Conservation (phyloP, 208 protist species). For the Trypanosoma avium region DNA sequence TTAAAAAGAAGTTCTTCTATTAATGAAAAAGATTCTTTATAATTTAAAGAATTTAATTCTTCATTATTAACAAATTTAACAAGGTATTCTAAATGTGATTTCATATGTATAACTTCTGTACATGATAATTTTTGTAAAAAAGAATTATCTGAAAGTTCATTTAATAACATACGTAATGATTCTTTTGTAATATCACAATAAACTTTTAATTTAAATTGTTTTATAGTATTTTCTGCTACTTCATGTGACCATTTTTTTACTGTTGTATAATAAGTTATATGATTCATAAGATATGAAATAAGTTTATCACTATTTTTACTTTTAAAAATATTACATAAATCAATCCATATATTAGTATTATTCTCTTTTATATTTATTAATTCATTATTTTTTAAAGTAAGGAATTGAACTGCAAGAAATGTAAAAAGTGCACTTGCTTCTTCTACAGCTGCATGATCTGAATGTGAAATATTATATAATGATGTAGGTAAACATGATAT, state of each 20-base stretch:
- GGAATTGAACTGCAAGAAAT: conserved; percentile 6
- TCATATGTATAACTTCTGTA: conserved; percentile 8
- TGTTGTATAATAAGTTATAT: conserved; percentile 14
- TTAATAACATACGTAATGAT: conserved; percentile 9
- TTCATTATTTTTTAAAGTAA: not conserved
- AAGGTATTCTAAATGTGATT: conserved; percentile 16
- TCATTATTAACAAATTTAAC: conserved; percentile 5
- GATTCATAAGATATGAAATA: conserved; percentile 16
- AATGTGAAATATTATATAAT: conserved; percentile 3
- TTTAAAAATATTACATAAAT: conserved; percentile 5
- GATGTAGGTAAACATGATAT: conserved; percentile 9
- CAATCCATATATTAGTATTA: conserved; percentile 9
- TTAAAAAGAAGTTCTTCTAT: conserved; percentile 20
- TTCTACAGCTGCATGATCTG: conserved; percentile 10
- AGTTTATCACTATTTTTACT: not conserved
- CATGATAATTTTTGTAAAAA: conserved; percentile 3
- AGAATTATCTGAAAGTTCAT: not conserved
- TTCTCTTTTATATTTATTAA: not conserved
- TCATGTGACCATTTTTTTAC: conserved; percentile 16
- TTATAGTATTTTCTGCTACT: not conserved
- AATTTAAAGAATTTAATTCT: not conserved
- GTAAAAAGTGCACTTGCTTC: conserved; percentile 12
- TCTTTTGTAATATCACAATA: conserved; percentile 3
- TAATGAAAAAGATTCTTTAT: not conserved
- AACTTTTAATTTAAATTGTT: conserved; percentile 1